Evolutionary conservation across 495 filamentous ascomycete genomes (phyloP), one percentile per base, ranked within the genome.

Genomic region (Usnea hakonensis): DNA sequence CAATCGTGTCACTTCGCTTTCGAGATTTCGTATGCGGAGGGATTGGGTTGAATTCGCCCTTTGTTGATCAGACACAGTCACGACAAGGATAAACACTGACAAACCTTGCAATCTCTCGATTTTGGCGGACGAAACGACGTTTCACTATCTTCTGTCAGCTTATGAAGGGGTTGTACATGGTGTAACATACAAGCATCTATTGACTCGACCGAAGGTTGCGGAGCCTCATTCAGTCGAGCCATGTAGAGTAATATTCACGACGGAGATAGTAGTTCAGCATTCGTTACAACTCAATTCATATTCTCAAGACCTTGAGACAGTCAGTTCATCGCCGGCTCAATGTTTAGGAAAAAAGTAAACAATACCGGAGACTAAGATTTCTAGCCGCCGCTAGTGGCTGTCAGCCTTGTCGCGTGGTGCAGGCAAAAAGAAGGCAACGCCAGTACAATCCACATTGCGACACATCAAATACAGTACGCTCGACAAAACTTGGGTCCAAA

Each of bases 31-130:
- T 66, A 98, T 97, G 63, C 90, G 89, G 38, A 93, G 78, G 21
- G 90, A 92, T 73, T 97, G 95, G 64, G 85, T 86, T 3, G 95
- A 95, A 76, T 98, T 97, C 64, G 85, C 84, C 69, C 88, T 82
- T 62, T 33, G 32, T 32, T 54, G 17, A 2, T 33, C 26, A 64
- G 41, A 28, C n/a, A 43, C 17, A 38, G 60, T 38, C 13, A 13
- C 44, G 33, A 26, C 9, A 8, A 23, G 35, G 16, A 50, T 2
- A 36, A 8, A 41, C 36, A 44, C 10, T 38, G 43, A 64, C 66
- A 53, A 71, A 81, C 79, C 79, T 79, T 53, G 91, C 91, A 62
- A 98, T 91, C 68, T 97, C 94, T 61, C 91, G 86, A 73, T 98
- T 98, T 72, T 98, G 94, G 44, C 93, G 84, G 54, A 96, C 77